Base-by-base conservation (phyloP, 2,329 filamentous ascomycete genomes). In the Gliomastix tumulicola region DNA sequence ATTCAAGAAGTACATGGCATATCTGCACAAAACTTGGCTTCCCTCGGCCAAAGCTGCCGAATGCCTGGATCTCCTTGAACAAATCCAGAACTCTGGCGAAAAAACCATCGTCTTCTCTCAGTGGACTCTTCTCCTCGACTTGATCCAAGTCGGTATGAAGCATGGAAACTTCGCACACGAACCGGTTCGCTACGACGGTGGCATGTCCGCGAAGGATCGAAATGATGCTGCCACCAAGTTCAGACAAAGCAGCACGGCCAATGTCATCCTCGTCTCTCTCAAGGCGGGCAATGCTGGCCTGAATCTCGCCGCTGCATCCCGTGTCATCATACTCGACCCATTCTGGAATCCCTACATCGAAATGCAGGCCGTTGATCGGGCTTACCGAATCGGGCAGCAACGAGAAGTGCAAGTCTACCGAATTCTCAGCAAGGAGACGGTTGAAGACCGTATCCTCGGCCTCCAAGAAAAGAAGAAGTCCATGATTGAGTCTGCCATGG, bases 341-440 rank as follows among this genome's bases (percentile, higher is more conserved):
- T 94, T 94, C 63, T 95, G 88, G 87, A 96, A 95, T 44, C 89
- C 88, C 0, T 94, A 84, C 53, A 84, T 94, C 34, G 89, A 95
- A 61, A 87, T 88, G 59, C 89, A 96, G 60, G 89, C 89, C 5
- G 82, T 95, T 35, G 89, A 94, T 55, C 83, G 89, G 17, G 86
- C 88, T 3, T 84, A 95, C 58, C 83, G 89, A 9, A 89, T 95
- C 47, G 88, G 88, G 1, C 89, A 96, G 61, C 64, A 70, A 45
- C 71, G 72, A 5, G 65, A 79, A 7, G 89, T 95, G 5, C 72
- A 79, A 38, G 82, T 96, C 2, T 88, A 95, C 54, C 81, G 87
- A 5, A 74, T 95, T 18, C 63, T 95, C 4, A 77, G 90, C 7
- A 58, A 79, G 47, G 71, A 76, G 6, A 95, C 89, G 0, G 84